Percentiles rank a stretch among this genome's conserved stretches.
phyloP scores from a whole-genome alignment of 2,329 filamentous ascomycete genomes.

The Teratosphaeria destructans region DNA sequence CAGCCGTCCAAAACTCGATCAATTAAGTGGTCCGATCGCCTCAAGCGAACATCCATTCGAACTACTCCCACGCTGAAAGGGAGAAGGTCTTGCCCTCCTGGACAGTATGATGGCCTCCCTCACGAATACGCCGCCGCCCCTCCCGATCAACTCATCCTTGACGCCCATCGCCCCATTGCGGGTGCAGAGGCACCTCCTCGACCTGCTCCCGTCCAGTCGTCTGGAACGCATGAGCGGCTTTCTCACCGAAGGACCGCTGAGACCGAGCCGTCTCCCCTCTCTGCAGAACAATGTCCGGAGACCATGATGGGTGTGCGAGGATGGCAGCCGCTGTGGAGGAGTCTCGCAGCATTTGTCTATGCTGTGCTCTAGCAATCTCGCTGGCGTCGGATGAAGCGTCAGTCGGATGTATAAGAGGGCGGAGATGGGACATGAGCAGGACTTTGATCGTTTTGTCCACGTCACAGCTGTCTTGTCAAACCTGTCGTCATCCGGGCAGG shows the following conservation, averaged over 20 bases:
- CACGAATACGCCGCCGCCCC: not conserved
- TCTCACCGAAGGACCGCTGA: not conserved
- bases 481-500: conserved; percentile 25
- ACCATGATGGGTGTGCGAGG: not conserved
- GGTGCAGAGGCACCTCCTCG: not conserved
- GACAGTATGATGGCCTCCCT: not conserved
- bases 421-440: not conserved
- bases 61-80: not conserved
- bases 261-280: not conserved
- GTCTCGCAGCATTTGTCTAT: not conserved
- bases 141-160: not conserved
- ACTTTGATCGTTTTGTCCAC: not conserved
- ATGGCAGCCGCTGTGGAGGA: not conserved
- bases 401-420: not conserved
- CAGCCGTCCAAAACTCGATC: too few species aligned
- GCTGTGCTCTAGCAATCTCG: not conserved
- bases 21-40: too few species aligned
- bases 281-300: not conserved
- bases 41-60: too few species aligned
- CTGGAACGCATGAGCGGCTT: not conserved
- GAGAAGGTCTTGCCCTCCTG: not conserved
- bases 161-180: not conserved
- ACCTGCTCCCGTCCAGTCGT: not conserved
- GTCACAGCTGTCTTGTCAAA: not conserved
- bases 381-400: not conserved